Evolutionary conservation across 2,329 filamentous ascomycete genomes (phyloP), one percentile per base, ranked within the genome.

Genomic region (Fusarium virguliforme): DNA sequence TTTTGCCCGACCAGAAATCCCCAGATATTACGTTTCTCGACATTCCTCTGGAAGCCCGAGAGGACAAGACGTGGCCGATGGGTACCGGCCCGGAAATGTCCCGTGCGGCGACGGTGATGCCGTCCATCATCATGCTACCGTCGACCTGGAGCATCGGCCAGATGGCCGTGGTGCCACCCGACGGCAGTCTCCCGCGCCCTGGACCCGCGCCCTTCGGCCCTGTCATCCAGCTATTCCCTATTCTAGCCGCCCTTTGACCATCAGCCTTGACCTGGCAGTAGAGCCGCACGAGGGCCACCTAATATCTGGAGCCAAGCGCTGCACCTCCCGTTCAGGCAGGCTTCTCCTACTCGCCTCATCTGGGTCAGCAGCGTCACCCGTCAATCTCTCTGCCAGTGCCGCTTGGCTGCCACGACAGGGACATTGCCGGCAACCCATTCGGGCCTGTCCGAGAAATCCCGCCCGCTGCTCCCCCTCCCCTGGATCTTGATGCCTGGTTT

Each of bases 291-390:
- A 24, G 26, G 43, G 43, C 43, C 43, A 50, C 15, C 24, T n/a
- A 60, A 28, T 41, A 51, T 57, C 54, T 53, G 41, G 57, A 50
- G 24, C 60, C 55, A 50, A 58, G 55, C 40, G 60, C 48, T 53
- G 30, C 48, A 48, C 60, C 67, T 57, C 70, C 71, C 54, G 30
- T 68, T 64, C 64, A 66, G 70, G 72, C 40, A 74, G 70, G 67
- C 58, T 56, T 67, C 67, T 62, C 64, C 72, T 50, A 12, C 43
- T 63, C 43, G 43, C 32, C 62, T 61, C 37, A 28, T 30, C 40
- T 50, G 28, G 43, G 12, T 34, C 56, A 34, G 41, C 56, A 59
- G 40, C 41, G 50, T 63, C 38, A 34, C 57, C 60, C 61, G 32
- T 70, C 67, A 63, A 70, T 63, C 58, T 70, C 60, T 54, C 41